Conservation (phyloP, 169 alveolate genomes). For the Plasmodium gonderi region DNA sequence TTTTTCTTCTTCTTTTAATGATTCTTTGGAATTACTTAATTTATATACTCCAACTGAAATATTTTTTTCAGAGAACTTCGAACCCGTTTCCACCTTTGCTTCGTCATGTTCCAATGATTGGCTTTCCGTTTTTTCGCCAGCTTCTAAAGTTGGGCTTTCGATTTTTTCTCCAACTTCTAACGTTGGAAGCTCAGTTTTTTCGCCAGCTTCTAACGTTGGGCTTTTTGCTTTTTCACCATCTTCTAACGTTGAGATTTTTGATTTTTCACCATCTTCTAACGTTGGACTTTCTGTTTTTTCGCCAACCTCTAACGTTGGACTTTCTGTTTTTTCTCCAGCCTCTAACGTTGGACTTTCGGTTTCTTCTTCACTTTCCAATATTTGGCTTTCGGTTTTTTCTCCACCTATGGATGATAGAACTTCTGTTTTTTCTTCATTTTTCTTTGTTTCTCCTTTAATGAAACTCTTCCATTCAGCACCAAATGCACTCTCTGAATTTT, state of each 20-base stretch:
- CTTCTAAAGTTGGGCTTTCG: background rate
- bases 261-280: background rate
- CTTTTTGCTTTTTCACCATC: background rate
- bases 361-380: background rate
- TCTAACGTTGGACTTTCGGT: background rate
- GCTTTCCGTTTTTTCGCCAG: background rate
- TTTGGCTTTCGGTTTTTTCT: background rate
- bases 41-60: background rate
- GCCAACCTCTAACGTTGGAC: background rate
- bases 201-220: background rate
- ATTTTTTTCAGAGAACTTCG: background rate
- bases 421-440: background rate
- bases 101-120: background rate
- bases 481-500: background rate
- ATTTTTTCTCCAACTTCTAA: background rate
- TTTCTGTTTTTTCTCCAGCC: background rate
- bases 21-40: background rate
- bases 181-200: background rate
- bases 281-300: background rate
- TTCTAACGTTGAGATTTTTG: background rate
- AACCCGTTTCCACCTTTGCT: background rate
- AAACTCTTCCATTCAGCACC: too few species aligned
- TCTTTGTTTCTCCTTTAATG: background rate
- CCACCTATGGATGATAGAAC: background rate
- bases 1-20: background rate